Evolutionary conservation across 306 rosid species (phyloP).

Genomic region (Trichosanthes cucumerina): DNA sequence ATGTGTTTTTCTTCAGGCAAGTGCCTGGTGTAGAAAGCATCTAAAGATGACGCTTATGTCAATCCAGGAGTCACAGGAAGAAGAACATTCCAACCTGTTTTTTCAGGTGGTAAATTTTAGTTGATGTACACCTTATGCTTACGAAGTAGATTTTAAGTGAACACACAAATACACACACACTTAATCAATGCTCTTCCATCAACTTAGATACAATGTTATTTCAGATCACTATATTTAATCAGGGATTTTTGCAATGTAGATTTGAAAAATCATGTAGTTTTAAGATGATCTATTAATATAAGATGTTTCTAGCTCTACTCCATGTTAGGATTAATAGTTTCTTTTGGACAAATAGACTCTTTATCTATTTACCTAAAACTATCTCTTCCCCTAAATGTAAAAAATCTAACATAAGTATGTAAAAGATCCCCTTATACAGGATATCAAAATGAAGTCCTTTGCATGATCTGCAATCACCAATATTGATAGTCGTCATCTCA

Average conservation of each 20-base stretch:
- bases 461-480: background rate
- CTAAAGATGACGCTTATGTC: slow-evolving; percentile 78
- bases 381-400: background rate
- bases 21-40: slow-evolving; percentile 78
- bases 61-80: slow-evolving; percentile 69
- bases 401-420: background rate
- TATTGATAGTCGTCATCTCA: background rate
- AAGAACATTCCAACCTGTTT: slow-evolving; percentile 57
- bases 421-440: background rate
- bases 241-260: background rate
- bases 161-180: no score
- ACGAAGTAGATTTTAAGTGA: background rate
- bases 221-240: background rate
- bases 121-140: background rate
- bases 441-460: background rate
- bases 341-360: background rate
- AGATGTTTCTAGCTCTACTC: background rate
- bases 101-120: slow-evolving; percentile 44
- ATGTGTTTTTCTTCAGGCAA: slow-evolving; percentile 38
- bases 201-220: background rate
- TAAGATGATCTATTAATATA: background rate
- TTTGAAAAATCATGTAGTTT: background rate
- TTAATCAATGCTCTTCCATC: background rate
- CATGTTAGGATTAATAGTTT: background rate
- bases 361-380: background rate